Evolutionary conservation across 805 yeast genomes (phyloP).

Genomic region (Blastobotrys attinorum): DNA sequence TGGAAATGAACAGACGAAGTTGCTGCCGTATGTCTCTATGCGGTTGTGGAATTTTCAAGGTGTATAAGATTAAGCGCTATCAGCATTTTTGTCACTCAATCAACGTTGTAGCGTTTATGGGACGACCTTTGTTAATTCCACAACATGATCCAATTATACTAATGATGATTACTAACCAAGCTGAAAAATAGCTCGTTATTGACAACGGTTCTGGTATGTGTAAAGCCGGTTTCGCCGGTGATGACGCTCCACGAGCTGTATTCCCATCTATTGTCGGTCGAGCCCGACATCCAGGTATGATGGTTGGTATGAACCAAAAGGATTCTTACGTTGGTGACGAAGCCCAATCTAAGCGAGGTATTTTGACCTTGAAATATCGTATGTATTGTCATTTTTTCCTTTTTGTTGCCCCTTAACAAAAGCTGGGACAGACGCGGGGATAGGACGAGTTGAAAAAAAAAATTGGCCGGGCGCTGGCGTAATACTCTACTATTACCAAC

Average conservation of each 20-base stretch:
- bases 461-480: too few species aligned
- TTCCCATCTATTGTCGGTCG: slow-evolving; percentile 99
- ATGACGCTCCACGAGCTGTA: slow-evolving; percentile 99
- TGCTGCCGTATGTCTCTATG: slow-evolving; percentile 43
- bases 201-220: slow-evolving; percentile 99
- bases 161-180: slow-evolving; percentile 13
- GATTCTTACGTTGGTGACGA: slow-evolving; percentile 99
- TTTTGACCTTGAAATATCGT: slow-evolving; percentile 96
- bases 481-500: too few species aligned
- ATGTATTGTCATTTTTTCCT: too few species aligned
- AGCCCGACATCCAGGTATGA: slow-evolving; percentile 99
- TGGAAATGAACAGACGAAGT: slow-evolving; percentile 34
- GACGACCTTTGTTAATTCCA: too few species aligned
- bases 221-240: slow-evolving; percentile 99
- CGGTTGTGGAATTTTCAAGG: not conserved
- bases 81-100: too few species aligned
- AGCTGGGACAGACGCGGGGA: too few species aligned
- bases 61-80: too few species aligned
- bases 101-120: too few species aligned
- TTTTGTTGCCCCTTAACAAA: too few species aligned
- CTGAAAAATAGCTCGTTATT: slow-evolving; percentile 53
- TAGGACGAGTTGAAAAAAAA: too few species aligned
- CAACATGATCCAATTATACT: too few species aligned
- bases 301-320: slow-evolving; percentile 99
- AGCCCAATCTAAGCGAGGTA: slow-evolving; percentile 99